Percentiles rank a stretch among this genome's conserved stretches.
Conservation (phyloP, 202 grass and related monocot species). For the Saccharum hybrid region DNA sequence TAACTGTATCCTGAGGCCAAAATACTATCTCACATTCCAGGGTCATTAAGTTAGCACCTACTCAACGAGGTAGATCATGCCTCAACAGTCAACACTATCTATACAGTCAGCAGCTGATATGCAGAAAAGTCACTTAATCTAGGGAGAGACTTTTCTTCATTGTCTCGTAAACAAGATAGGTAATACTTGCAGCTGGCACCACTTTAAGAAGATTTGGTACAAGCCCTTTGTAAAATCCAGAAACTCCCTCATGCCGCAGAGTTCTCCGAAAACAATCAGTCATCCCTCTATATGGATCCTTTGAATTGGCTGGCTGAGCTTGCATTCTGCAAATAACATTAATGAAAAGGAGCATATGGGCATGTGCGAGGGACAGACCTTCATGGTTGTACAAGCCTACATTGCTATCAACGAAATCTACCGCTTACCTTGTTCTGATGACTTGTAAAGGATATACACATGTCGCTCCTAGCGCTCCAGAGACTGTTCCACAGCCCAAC, state of each 20-base stretch:
- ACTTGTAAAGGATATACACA: constrained; percentile 94
- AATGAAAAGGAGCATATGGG: neutral
- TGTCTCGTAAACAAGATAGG: constrained; percentile 85
- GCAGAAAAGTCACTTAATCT: constrained; percentile 57
- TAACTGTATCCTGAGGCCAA: constrained; percentile 40
- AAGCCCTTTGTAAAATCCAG: constrained; percentile 84
- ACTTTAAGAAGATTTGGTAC: constrained; percentile 88
- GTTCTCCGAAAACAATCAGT: constrained; percentile 74
- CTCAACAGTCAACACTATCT: constrained; percentile 55
- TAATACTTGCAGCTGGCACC: constrained; percentile 87
- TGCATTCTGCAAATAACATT: constrained; percentile 66
- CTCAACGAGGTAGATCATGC: constrained; percentile 53
- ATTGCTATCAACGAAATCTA: constrained; percentile 31
- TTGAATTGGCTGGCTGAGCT: constrained; percentile 59
- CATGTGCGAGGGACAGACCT: neutral
- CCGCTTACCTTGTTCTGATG: constrained; percentile 76
- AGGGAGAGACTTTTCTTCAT: constrained; percentile 89
- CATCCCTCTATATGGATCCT: constrained; percentile 74
- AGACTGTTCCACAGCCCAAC: constrained; percentile 83
- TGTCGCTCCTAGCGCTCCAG: constrained; percentile 87
- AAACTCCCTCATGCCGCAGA: constrained; percentile 58
- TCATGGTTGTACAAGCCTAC: neutral
- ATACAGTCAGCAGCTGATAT: constrained; percentile 52
- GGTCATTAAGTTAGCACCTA: constrained; percentile 43
- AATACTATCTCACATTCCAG: constrained; percentile 44